These are phyloP conservation scores for Orbilia blumenaviensis DNA, from an alignment of 2,329 filamentous ascomycete species.

Conservation along the genomic window DNA sequence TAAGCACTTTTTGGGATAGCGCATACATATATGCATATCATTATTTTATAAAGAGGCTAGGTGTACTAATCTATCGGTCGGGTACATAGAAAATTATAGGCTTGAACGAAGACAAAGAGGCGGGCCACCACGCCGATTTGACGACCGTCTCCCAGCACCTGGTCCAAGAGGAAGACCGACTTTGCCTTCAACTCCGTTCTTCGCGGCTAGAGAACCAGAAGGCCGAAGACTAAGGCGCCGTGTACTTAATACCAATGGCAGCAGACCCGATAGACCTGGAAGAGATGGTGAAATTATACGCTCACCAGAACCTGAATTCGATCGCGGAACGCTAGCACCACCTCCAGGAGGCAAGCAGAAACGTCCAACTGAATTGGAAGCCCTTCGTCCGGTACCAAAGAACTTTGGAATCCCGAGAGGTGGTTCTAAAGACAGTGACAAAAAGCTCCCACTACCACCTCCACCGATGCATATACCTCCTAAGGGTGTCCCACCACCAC, in stretches of 20 bases:
- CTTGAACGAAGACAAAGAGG: slow-evolving; percentile 3
- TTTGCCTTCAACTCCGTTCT: too few species aligned
- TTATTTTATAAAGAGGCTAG: not conserved
- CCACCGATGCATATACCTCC: not conserved
- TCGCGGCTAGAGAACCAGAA: not conserved
- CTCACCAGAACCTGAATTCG: slow-evolving; percentile 1
- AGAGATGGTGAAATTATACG: not conserved
- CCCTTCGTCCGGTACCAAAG: not conserved
- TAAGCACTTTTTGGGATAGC: not conserved
- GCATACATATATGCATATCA: not conserved
- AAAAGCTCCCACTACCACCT: not conserved
- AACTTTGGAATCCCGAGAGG: not conserved
- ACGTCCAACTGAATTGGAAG: not conserved
- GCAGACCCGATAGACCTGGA: not conserved
- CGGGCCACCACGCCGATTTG: not conserved
- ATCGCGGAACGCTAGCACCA: not conserved
- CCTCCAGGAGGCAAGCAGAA: not conserved
- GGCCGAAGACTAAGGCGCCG: not conserved
- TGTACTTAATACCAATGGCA: not conserved
- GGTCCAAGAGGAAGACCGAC: not conserved
- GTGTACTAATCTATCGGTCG: not conserved
- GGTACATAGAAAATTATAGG: not conserved
- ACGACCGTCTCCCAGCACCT: not conserved
- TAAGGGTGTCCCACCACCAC: slow-evolving; percentile 4
- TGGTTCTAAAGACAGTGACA: not conserved